phyloP scores from a whole-genome alignment of 495 filamentous ascomycete genomes.

The Polyplosphaeria fusca region DNA sequence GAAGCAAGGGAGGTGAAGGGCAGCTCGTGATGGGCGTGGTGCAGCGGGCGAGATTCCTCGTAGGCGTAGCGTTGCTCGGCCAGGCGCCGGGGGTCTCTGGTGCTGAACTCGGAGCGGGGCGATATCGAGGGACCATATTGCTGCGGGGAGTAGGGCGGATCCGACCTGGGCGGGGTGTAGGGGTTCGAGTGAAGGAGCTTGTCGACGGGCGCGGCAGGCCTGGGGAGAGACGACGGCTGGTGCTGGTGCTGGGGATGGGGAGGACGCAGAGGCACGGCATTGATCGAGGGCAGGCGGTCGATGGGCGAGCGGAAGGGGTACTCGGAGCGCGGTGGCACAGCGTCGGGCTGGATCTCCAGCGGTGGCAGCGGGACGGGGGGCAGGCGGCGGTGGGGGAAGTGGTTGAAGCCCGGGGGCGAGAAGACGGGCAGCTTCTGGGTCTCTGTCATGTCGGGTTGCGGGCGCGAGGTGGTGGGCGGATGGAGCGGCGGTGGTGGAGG shows the following conservation, averaged over 20 bases:
- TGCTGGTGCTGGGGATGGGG: slow-evolving; percentile 21
- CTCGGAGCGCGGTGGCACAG: slow-evolving; percentile 28
- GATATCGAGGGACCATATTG: slow-evolving; percentile 30
- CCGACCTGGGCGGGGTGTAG: slow-evolving; percentile 37
- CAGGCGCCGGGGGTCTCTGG: slow-evolving; percentile 15
- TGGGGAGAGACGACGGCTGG: slow-evolving; percentile 16
- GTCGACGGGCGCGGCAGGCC: slow-evolving; percentile 29
- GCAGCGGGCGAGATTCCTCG: slow-evolving; percentile 29
- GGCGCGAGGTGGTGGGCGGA: slow-evolving; percentile 25
- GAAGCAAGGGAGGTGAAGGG: slow-evolving; percentile 33
- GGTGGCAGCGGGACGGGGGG: slow-evolving; percentile 34
- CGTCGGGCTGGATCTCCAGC: slow-evolving; percentile 33
- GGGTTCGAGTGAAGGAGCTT: slow-evolving; percentile 33
- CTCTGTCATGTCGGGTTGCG: slow-evolving; percentile 36
- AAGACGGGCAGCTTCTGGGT: slow-evolving; percentile 37
- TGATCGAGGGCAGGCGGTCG: slow-evolving; percentile 35
- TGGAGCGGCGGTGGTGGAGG: slow-evolving; percentile 37
- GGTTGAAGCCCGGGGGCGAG: slow-evolving; percentile 31
- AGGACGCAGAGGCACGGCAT: slow-evolving; percentile 25
- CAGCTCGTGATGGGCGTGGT: slow-evolving; percentile 28
- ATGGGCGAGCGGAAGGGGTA: slow-evolving; percentile 31
- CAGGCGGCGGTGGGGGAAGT: slow-evolving; percentile 32
- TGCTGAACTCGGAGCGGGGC: slow-evolving; percentile 25
- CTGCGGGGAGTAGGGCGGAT: slow-evolving; percentile 36
- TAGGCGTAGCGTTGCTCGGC: slow-evolving; percentile 29